Evolutionary conservation across 495 filamentous ascomycete species (phyloP).

Genomic region (Neurospora sp.): DNA sequence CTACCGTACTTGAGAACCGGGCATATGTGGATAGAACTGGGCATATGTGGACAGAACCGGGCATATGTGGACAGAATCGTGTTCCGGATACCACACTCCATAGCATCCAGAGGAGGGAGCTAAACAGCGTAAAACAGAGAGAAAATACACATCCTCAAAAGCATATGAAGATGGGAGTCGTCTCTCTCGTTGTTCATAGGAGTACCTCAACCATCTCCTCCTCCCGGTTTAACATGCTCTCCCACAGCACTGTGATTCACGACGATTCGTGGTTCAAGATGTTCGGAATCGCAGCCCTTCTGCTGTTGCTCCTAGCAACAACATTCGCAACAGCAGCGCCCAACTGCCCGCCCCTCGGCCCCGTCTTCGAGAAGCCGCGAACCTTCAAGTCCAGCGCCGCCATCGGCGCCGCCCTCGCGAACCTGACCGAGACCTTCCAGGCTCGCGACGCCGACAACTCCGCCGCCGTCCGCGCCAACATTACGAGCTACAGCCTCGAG

Average conservation of each 20-base stretch:
- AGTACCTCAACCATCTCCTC: background rate
- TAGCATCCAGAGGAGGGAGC: background rate
- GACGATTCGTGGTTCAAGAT: background rate
- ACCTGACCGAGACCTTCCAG: constrained; percentile 26
- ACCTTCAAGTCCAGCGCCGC: constrained; percentile 23
- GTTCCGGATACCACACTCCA: background rate
- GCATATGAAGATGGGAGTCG: background rate
- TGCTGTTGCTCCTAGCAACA: constrained; percentile 3
- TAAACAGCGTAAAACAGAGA: background rate
- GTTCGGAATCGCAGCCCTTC: background rate
- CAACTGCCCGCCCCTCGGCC: constrained; percentile 40
- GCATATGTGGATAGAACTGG: no score
- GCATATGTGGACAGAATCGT: background rate
- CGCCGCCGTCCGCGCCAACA: constrained; percentile 25
- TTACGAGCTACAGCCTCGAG: constrained; percentile 42
- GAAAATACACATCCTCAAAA: background rate
- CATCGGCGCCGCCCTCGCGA: constrained; percentile 27
- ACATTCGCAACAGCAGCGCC: constrained; percentile 12
- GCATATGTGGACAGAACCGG: background rate
- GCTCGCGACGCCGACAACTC: constrained; percentile 23
- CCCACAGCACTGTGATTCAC: background rate
- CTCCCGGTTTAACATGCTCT: background rate
- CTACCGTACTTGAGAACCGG: background rate
- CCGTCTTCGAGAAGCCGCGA: constrained; percentile 35
- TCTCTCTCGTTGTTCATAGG: background rate